Base-by-base conservation (phyloP, 106 monocot species). In the Acorus gramineus region DNA sequence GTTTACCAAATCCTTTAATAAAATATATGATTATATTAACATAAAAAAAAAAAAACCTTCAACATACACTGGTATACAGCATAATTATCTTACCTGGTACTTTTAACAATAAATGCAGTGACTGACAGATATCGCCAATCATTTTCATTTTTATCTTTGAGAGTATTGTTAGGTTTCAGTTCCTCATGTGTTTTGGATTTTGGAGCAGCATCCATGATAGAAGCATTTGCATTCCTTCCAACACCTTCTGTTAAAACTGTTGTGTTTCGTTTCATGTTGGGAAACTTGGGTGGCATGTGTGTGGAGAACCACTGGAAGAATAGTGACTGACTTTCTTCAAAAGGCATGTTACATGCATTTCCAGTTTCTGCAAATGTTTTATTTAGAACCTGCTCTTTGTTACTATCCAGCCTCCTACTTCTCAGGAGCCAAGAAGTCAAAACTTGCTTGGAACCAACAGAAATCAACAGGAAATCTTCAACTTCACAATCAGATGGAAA, bases 51-150 rank as follows among this genome's bases (percentile, higher is more conserved):
- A 50, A n/a, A 42, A 44, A 0, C 3, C 6, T 11, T 52, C 42
- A 65, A n/a, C 8, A 50, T 2, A 44, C 8, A 4, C 8, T 4
- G 60, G 4, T 62, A 49, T 42, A 53, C n/a, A 6, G 8, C 6
- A 8, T 46, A 44, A 67, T 9, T 7, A 67, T 13, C 44, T 74
- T 55, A 86, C 89, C 77, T 81, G 69, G 59, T 57, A 68, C 72
- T 74, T 66, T 80, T 83, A 55, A 96, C 66, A 69, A 87, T 73
- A 85, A 96, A 96, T 56, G 78, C 87, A 67, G 96, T 87, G 62
- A 96, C 96, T 60, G 91, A 84, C 68, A 96, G 71, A 65, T 96
- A 96, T 79, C 96, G 78, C 96, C 96, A 96, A 55, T 91, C 96
- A 85, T 96, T 90, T 64, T 86, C 91, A 64, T 68, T 63, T 59